phyloP scores from a whole-genome alignment of 441 rosid species.

The Dalechampia spathulata region DNA sequence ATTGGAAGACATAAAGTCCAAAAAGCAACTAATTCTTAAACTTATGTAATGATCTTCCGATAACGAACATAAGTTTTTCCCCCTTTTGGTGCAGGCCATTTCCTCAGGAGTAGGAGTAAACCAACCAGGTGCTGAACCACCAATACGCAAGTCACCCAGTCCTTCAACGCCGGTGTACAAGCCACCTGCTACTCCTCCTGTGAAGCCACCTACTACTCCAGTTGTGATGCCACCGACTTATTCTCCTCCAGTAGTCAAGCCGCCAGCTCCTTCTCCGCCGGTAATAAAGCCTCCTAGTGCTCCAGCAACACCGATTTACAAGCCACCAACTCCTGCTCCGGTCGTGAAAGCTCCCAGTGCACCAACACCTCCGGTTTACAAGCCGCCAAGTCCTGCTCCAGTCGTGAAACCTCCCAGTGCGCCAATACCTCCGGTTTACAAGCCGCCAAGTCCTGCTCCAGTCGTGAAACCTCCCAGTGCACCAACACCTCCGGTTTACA shows the following conservation, averaged over 20 bases:
- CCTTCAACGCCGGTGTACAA: neutral
- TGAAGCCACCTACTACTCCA: neutral
- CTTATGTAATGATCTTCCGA: too few species aligned
- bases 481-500: too few species aligned
- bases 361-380: neutral
- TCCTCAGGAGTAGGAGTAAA: slow-evolving; percentile 7
- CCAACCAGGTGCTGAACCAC: slow-evolving; percentile 11
- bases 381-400: slow-evolving; percentile 14
- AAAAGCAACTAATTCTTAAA: too few species aligned
- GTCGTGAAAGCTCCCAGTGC: too few species aligned
- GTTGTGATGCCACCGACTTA: neutral
- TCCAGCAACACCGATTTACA: neutral
- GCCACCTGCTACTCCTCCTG: neutral
- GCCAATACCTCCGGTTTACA: neutral
- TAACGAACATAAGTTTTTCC: too few species aligned
- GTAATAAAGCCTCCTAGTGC: slow-evolving; percentile 17
- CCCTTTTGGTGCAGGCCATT: slow-evolving; percentile 19
- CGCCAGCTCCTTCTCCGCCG: slow-evolving; percentile 14
- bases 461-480: too few species aligned
- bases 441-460: neutral
- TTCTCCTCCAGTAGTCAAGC: neutral
- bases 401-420: slow-evolving; percentile 17
- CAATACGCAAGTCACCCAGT: neutral
- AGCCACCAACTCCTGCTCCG: neutral
- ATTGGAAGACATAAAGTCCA: too few species aligned